Evolutionary conservation across 345 rosid species (phyloP).

Genomic region (Iberis pinnata): DNA sequence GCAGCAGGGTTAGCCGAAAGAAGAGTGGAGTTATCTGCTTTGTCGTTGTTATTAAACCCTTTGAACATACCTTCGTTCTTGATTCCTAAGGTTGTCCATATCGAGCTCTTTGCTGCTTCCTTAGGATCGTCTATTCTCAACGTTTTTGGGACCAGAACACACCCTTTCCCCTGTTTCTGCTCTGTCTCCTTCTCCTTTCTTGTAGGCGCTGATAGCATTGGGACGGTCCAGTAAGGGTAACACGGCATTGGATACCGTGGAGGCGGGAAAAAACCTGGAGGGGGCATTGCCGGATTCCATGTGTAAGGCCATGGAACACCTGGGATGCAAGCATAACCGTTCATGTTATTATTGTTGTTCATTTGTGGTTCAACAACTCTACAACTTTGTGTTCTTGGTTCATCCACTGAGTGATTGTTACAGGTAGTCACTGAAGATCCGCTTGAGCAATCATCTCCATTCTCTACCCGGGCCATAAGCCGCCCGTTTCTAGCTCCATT

Average conservation of each 20-base stretch:
- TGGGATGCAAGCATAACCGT: constrained; percentile 51
- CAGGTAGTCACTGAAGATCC: constrained; percentile 47
- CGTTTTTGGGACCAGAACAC: constrained; percentile 60
- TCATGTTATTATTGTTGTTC: constrained; percentile 25
- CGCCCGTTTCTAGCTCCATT: constrained; percentile 41
- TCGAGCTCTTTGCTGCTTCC: constrained; percentile 74
- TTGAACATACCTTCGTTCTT: constrained; percentile 52
- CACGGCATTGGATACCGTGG: constrained; percentile 57
- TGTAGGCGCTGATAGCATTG: constrained; percentile 40
- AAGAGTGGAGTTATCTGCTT: constrained; percentile 36
- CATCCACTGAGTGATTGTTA: constrained; percentile 24
- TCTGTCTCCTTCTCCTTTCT: constrained; percentile 26
- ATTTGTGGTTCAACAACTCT: constrained; percentile 25
- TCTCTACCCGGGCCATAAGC: constrained; percentile 33
- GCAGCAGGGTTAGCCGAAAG: constrained; percentile 79
- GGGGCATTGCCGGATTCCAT: constrained; percentile 53
- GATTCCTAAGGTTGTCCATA: constrained; percentile 65
- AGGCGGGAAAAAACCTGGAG: constrained; percentile 51
- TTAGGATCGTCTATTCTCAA: constrained; percentile 62
- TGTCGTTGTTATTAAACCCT: constrained; percentile 36
- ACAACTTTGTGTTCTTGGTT: constrained; percentile 22
- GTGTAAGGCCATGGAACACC: constrained; percentile 82
- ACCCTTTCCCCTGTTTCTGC: constrained; percentile 41
- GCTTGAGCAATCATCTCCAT: constrained; percentile 49
- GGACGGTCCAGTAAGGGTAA: constrained; percentile 67